phyloP scores from a whole-genome alignment of 2,329 filamentous ascomycete species.

The Myotisia sp. region DNA sequence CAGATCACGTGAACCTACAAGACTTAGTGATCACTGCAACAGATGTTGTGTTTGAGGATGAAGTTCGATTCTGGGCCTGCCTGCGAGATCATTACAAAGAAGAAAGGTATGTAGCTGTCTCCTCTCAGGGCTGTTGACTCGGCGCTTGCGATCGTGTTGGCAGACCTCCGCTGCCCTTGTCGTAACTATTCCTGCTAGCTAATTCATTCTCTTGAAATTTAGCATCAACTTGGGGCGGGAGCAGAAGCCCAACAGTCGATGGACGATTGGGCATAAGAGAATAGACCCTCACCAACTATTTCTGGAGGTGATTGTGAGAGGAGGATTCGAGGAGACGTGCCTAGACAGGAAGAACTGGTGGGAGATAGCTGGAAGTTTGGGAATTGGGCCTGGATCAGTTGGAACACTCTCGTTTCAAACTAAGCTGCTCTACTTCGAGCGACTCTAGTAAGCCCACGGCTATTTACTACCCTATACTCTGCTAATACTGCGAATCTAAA shows the following conservation, averaged over 20 bases:
- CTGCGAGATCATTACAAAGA: slow-evolving; percentile 1
- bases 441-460: slow-evolving; percentile 11
- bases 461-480: too few relatives aligned
- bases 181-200: neutral
- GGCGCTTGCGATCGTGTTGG: neutral
- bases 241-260: slow-evolving; percentile 1
- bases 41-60: slow-evolving; percentile 1
- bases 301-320: slow-evolving; percentile 4
- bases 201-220: neutral
- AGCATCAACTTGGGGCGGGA: neutral
- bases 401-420: slow-evolving; percentile 10
- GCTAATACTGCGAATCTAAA: too few relatives aligned
- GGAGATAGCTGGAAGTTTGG: neutral
- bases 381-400: slow-evolving; percentile 4
- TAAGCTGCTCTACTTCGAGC: slow-evolving; percentile 8
- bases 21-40: neutral
- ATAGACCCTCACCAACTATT: slow-evolving; percentile 9
- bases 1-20: neutral
- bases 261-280: slow-evolving; percentile 6
- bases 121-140: neutral
- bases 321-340: slow-evolving; percentile 9
- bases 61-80: slow-evolving; percentile 3
- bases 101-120: neutral
- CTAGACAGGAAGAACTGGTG: slow-evolving; percentile 10
- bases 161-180: too few relatives aligned